A percentile compares a stretch with the other conserved stretches of the same genome.
Conservation (phyloP, 768 basidiomycete genomes). For the Kwoniella pini region DNA sequence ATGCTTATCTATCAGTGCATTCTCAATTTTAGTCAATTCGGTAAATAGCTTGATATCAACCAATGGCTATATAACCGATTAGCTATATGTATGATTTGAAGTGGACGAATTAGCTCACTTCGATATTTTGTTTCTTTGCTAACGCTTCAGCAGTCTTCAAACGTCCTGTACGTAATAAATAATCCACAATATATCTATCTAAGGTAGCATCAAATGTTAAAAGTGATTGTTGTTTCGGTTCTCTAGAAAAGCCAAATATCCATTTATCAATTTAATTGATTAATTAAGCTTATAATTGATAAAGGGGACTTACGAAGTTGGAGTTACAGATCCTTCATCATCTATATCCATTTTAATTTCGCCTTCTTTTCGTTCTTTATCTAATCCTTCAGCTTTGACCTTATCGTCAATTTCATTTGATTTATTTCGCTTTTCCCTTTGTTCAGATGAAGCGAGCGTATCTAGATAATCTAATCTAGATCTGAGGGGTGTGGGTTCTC, state of each 20-base stretch:
- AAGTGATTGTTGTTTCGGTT: not conserved
- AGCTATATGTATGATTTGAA: not conserved
- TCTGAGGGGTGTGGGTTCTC: conserved; percentile 29
- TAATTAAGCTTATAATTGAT: too few relatives aligned
- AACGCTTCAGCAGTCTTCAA: conserved; percentile 74
- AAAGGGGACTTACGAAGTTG: not conserved
- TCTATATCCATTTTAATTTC: conserved; percentile 10
- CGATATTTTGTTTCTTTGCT: conserved; percentile 73
- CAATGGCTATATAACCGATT: conserved; percentile 61
- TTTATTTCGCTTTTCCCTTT: not conserved
- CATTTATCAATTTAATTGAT: too few relatives aligned
- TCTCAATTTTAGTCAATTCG: conserved; percentile 83
- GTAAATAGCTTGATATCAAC: conserved; percentile 90
- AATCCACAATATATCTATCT: conserved; percentile 89
- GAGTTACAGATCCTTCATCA: not conserved
- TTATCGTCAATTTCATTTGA: not conserved
- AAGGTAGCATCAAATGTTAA: conserved; percentile 54
- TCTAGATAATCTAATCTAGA: conserved; percentile 33
- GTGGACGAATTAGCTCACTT: conserved; percentile 59
- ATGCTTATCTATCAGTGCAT: conserved; percentile 66
- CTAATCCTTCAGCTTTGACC: too few relatives aligned
- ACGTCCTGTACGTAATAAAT: conserved; percentile 78
- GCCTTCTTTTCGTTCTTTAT: not conserved
- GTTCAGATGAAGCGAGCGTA: not conserved
- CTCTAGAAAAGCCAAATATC: not conserved